phyloP scores from a whole-genome alignment of 225 moss, liverwort and hornwort species.

The Thuidium tamariscinum region DNA sequence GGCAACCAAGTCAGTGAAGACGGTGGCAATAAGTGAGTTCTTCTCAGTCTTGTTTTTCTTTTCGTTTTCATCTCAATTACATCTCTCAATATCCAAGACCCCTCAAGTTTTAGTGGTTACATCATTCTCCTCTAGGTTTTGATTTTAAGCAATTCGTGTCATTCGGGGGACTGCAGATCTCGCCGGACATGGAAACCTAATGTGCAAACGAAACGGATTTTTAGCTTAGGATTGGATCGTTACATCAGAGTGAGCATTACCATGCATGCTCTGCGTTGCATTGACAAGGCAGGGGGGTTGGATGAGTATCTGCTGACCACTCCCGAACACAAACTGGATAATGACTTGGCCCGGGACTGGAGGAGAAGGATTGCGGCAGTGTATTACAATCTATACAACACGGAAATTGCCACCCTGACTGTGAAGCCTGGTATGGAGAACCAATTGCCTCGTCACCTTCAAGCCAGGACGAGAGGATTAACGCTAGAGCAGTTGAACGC shows the following conservation, averaged over 20 bases:
- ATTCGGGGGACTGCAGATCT: conserved; percentile 29
- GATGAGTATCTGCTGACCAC: conserved; percentile 89
- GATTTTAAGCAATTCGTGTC: not conserved
- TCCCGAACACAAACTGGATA: conserved; percentile 76
- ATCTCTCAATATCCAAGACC: not conserved
- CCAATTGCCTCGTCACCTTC: conserved; percentile 35
- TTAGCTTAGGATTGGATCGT: conserved; percentile 76
- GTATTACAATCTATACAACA: conserved; percentile 45
- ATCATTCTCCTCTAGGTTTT: not conserved
- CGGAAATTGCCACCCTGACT: conserved; percentile 36
- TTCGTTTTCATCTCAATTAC: not conserved
- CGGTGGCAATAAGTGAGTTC: conserved; percentile 81
- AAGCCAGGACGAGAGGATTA: conserved; percentile 27
- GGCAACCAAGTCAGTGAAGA: conserved; percentile 92
- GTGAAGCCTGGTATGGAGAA: conserved; percentile 46
- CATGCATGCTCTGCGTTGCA: conserved; percentile 81
- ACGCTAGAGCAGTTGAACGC: conserved; percentile 28
- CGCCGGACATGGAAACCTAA: conserved; percentile 94
- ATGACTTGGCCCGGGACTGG: conserved; percentile 65
- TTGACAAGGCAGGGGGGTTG: conserved; percentile 86
- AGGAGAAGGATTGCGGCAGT: conserved; percentile 52
- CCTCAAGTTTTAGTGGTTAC: not conserved
- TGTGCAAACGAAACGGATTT: conserved; percentile 74
- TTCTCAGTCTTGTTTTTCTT: not conserved
- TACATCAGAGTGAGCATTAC: conserved; percentile 62